Percentiles rank a stretch among this genome's conserved stretches.
These are phyloP conservation scores for Metschnikowia kofuensis DNA, from an alignment of 805 yeast species.

Conservation along the genomic window DNA sequence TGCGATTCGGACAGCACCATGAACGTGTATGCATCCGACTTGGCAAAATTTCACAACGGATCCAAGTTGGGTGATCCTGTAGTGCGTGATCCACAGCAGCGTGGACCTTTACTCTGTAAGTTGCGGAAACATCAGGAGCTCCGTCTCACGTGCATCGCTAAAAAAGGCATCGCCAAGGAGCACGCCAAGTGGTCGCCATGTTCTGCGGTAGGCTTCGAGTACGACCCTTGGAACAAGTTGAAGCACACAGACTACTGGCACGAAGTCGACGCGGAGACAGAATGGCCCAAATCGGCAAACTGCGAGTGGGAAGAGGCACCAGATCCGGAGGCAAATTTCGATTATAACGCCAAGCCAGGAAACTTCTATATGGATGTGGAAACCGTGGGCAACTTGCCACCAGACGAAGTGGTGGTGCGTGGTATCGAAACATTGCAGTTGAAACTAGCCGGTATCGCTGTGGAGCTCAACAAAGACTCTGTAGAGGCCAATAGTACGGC, in stretches of 20 bases:
- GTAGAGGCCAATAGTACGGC: constrained; percentile 40
- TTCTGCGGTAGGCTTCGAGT: constrained; percentile 92
- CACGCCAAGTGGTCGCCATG: constrained; percentile 99
- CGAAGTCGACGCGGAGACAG: constrained; percentile 81
- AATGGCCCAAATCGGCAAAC: constrained; percentile 91
- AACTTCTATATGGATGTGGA: constrained; percentile 87
- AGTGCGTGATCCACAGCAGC: constrained; percentile 67
- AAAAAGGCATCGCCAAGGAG: constrained; percentile 95
- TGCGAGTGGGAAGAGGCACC: constrained; percentile 97
- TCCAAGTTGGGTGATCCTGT: constrained; percentile 76
- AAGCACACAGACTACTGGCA: constrained; percentile 97
- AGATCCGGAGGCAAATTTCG: constrained; percentile 79
- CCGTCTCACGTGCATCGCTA: constrained; percentile 87
- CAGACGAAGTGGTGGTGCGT: constrained; percentile 83
- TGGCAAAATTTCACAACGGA: constrained; percentile 45
- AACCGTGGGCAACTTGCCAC: constrained; percentile 84
- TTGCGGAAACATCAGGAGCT: constrained; percentile 90
- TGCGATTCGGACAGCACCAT: constrained; percentile 86
- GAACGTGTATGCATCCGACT: constrained; percentile 85
- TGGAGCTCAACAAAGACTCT: constrained; percentile 54
- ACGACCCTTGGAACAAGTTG: constrained; percentile 98
- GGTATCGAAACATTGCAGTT: constrained; percentile 83
- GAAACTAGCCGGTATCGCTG: constrained; percentile 83
- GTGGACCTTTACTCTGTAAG: constrained; percentile 90
- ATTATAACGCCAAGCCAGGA: constrained; percentile 76